Percentiles rank a stretch among this genome's conserved stretches.
Evolutionary conservation across 345 rosid genomes (phyloP).

Genomic region (Garcia nutans): DNA sequence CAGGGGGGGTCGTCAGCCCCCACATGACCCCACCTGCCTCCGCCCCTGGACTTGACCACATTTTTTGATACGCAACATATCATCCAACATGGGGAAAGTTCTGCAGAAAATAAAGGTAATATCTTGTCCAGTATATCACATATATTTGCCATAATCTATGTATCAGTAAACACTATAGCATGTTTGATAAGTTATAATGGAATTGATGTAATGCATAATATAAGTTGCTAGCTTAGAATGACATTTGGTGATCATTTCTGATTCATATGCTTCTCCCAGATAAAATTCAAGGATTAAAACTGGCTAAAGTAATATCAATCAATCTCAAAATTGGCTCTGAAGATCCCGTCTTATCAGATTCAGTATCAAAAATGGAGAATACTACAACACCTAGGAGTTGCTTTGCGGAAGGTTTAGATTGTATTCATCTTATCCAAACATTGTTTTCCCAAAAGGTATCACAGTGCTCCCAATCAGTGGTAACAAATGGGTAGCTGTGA

Average conservation of each 20-base stretch:
- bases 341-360: slow-evolving; percentile 7
- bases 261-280: background rate
- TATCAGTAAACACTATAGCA: background rate
- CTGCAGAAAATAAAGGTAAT: slow-evolving; percentile 2
- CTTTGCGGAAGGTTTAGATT: slow-evolving; percentile 31
- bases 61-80: background rate
- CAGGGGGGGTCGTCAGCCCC: too few species aligned
- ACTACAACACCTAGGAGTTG: slow-evolving; percentile 10
- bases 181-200: too few species aligned
- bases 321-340: background rate
- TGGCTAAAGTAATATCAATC: background rate
- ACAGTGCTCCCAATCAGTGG: slow-evolving; percentile 34
- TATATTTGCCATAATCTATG: background rate
- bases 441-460: slow-evolving; percentile 25
- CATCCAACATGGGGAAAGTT: background rate
- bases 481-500: slow-evolving; percentile 37
- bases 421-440: slow-evolving; percentile 22
- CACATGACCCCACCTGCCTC: too few species aligned
- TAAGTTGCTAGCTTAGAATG: background rate
- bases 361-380: background rate
- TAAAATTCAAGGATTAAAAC: slow-evolving; percentile 4
- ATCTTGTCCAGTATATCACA: background rate
- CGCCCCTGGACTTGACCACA: slow-evolving; percentile 1
- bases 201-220: too few species aligned
- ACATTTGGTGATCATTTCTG: background rate